phyloP scores from a whole-genome alignment of 306 rosid genomes.

The Psophocarpus tetragonolobus region DNA sequence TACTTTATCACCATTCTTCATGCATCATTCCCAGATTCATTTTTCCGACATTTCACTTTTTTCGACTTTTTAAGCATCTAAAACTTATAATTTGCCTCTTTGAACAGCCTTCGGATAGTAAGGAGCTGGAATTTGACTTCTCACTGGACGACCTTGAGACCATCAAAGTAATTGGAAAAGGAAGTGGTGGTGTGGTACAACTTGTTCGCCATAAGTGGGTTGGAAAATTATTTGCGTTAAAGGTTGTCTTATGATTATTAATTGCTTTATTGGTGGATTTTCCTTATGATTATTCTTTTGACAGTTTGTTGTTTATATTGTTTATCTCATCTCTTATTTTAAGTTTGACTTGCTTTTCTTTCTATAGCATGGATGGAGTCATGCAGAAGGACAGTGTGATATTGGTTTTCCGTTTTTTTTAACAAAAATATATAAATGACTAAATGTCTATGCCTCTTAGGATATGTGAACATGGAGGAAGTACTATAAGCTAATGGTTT shows the following conservation, averaged over 20 bases:
- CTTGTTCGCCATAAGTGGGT: slow-evolving; percentile 98
- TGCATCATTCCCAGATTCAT: background rate
- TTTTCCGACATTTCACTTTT: background rate
- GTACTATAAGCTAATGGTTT: background rate
- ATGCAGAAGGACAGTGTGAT: background rate
- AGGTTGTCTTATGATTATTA: slow-evolving; percentile 52
- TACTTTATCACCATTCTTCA: slow-evolving; percentile 16
- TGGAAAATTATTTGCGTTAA: slow-evolving; percentile 84
- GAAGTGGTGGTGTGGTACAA: slow-evolving; percentile 97
- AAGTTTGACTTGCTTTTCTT: slow-evolving; percentile 16
- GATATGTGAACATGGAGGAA: background rate
- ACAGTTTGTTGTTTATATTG: background rate
- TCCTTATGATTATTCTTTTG: slow-evolving; percentile 7
- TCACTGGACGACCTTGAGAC: slow-evolving; percentile 88
- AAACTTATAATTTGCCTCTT: slow-evolving; percentile 34
- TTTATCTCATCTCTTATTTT: background rate
- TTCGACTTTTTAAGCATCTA: slow-evolving; percentile 12
- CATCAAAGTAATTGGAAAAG: slow-evolving; percentile 90
- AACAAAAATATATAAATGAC: background rate
- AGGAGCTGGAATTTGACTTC: slow-evolving; percentile 76
- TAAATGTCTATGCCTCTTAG: no score
- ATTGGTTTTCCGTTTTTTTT: slow-evolving; percentile 1
- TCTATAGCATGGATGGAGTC: background rate
- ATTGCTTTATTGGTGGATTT: slow-evolving; percentile 18
- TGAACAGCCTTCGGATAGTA: slow-evolving; percentile 69